These are phyloP conservation scores for Lepraria neglecta DNA, from an alignment of 495 filamentous ascomycete genomes.

Conservation along the genomic window DNA sequence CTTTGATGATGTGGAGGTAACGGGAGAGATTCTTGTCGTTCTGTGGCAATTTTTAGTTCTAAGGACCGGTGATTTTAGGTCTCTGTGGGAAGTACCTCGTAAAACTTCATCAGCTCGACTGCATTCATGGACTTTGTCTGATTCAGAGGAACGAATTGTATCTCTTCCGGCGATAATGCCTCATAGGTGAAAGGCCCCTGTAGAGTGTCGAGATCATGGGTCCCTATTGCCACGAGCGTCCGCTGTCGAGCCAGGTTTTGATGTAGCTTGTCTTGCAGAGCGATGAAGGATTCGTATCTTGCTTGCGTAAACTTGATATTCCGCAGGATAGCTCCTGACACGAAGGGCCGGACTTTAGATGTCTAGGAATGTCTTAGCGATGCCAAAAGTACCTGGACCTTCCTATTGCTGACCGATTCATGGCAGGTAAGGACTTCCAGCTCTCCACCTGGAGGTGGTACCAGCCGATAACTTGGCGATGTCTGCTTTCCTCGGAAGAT, in stretches of 20 bases:
- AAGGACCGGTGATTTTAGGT: background rate
- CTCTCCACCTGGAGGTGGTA: conserved; percentile 63
- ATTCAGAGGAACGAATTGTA: conserved; percentile 86
- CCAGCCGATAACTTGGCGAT: conserved; percentile 71
- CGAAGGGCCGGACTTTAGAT: conserved; percentile 70
- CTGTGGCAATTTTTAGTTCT: conserved; percentile 35
- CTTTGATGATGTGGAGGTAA: conserved; percentile 86
- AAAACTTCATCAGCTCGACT: conserved; percentile 87
- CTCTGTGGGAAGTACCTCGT: conserved; percentile 52
- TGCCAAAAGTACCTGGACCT: background rate
- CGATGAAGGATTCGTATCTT: conserved; percentile 94
- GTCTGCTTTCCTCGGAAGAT: conserved; percentile 74
- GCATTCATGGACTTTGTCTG: conserved; percentile 82
- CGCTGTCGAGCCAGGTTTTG: conserved; percentile 90
- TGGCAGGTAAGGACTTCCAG: conserved; percentile 72
- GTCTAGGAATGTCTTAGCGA: conserved; percentile 45
- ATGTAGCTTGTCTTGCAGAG: conserved; percentile 95
- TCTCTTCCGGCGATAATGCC: conserved; percentile 83
- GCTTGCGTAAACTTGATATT: conserved; percentile 86
- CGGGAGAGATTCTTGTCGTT: conserved; percentile 75
- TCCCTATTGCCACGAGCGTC: conserved; percentile 91
- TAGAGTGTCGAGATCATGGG: conserved; percentile 91
- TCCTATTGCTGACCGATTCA: conserved; percentile 49
- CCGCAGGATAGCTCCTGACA: conserved; percentile 80
- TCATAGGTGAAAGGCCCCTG: conserved; percentile 96